Base-by-base conservation (phyloP, 805 yeast genomes). In the Nakazawaea wyomingensis region DNA sequence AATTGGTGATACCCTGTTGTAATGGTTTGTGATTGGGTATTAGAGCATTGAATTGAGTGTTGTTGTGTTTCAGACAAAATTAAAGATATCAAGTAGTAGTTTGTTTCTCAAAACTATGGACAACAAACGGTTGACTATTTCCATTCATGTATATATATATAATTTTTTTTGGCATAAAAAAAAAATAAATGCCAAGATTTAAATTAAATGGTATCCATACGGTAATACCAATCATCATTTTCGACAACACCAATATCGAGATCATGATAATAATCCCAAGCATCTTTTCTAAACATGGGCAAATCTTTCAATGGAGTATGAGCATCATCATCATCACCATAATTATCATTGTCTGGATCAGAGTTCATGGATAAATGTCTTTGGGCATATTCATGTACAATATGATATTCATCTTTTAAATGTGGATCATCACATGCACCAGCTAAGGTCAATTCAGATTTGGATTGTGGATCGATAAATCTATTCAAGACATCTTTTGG, bases 371-470 rank as follows among this genome's bases (percentile, higher is more conserved):
- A 5, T 4, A 17, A n/a, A 21, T 40, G 43, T 30, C 43, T 33
- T 10, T 4, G 7, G 4, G 32, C 30, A 14, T 13, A 18, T 27
- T 27, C 43, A 8, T 39, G 42, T 1, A 26, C 57, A 16, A 60
- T 61, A 18, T 48, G 48, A 54, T 62, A 71, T 47, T 66, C 72
- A 39, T 68, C 70, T 43, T 62, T 62, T 35, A 72, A 49, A 20
- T 56, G 53, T 3, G 49, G 40, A 38, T 57, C 59, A 35, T 59
- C 55, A 51, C 74, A 68, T 7, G 75, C 71, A 11, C 74, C 76
- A 36, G 45, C 48, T 8, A 62, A 46, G 0, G 69, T 60, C 29
- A 68, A 51, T 11, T 51, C 45, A 4, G 60, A n/a, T n/a, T n/a
- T n/a, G n/a, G n/a, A n/a, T n/a, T 56, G 13, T 52, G 40, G 9